Percentiles rank a stretch among this genome's conserved stretches.
phyloP scores from a whole-genome alignment of 169 alveolate genomes.

The Plasmodium coatneyi region DNA sequence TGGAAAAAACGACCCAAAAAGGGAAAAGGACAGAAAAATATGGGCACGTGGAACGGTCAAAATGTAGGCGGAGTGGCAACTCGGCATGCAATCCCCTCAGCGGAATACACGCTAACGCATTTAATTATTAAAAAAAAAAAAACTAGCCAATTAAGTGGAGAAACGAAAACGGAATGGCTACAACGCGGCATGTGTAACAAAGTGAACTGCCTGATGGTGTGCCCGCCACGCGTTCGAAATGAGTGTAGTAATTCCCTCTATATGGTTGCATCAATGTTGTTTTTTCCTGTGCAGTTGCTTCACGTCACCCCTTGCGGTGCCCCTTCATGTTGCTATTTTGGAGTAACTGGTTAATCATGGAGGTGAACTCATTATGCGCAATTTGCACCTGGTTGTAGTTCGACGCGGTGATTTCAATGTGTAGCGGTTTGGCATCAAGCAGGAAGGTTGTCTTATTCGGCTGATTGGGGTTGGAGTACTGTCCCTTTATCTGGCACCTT shows the following conservation, averaged over 20 bases:
- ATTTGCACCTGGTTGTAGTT: slow-evolving; percentile 87
- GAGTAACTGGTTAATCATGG: slow-evolving; percentile 16
- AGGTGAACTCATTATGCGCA: slow-evolving; percentile 82
- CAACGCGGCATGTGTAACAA: background rate
- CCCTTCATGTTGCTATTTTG: slow-evolving; percentile 21
- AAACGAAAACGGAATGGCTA: background rate
- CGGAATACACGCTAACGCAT: background rate
- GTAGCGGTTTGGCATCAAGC: slow-evolving; percentile 83
- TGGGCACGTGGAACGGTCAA: background rate
- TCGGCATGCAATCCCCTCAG: background rate
- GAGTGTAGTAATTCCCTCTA: background rate
- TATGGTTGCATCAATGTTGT: background rate
- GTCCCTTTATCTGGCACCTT: slow-evolving; percentile 88
- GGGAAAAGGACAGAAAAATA: background rate
- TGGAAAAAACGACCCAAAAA: background rate
- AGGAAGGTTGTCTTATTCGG: slow-evolving; percentile 75
- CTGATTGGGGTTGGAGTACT: slow-evolving; percentile 83
- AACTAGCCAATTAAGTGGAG: background rate
- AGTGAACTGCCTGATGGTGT: background rate
- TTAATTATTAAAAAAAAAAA: background rate
- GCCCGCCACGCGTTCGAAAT: background rate
- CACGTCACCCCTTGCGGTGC: background rate
- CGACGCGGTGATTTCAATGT: slow-evolving; percentile 89
- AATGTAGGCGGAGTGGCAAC: background rate
- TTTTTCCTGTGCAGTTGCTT: background rate